Conservation (phyloP, 768 basidiomycete species). For the Boletus barrowsii region DNA sequence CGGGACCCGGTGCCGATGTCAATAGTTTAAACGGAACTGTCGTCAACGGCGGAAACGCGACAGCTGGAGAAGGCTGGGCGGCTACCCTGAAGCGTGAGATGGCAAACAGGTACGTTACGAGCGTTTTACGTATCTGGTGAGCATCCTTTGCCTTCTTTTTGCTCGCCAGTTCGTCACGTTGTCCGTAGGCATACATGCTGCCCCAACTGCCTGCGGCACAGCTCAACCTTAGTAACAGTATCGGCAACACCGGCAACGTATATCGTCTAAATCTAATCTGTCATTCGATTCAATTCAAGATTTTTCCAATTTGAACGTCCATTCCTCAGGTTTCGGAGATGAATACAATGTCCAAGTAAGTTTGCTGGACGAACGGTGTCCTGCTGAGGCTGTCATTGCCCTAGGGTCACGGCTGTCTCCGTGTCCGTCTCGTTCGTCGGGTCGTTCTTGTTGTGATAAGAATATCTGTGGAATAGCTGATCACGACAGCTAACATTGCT, state of each 20-base stretch:
- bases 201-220: constrained; percentile 66
- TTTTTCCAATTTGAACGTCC: constrained; percentile 76
- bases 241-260: constrained; percentile 71
- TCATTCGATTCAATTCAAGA: too few species aligned
- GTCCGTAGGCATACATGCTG: constrained; percentile 58
- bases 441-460: not conserved
- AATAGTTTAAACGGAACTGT: constrained; percentile 72
- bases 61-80: constrained; percentile 62
- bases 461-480: too few species aligned
- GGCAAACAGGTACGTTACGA: constrained; percentile 81
- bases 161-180: not conserved
- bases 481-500: too few species aligned
- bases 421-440: constrained; percentile 2
- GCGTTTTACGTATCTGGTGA: constrained; percentile 87
- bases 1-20: constrained; percentile 57
- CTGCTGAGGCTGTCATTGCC: constrained; percentile 17
- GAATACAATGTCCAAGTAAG: constrained; percentile 89
- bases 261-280: too few species aligned
- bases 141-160: constrained; percentile 9
- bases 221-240: constrained; percentile 65
- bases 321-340: constrained; percentile 76
- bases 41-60: constrained; percentile 65
- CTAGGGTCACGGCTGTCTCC: not conserved
- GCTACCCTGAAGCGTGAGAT: constrained; percentile 62
- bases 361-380: constrained; percentile 89